phyloP scores from a whole-genome alignment of 306 rosid species.

The Abrus precatorius region DNA sequence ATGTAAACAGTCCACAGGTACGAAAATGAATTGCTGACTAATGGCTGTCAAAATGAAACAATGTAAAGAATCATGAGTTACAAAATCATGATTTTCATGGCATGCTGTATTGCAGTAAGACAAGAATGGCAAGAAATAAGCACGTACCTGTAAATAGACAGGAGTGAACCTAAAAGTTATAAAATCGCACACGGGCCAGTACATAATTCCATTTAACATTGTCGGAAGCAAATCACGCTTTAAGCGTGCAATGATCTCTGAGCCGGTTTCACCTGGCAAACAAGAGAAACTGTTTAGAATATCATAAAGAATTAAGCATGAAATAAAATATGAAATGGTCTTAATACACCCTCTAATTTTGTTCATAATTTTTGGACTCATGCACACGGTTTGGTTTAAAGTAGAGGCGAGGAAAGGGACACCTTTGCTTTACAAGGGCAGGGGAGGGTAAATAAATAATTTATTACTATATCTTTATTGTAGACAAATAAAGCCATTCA shows the following conservation, averaged over 20 bases:
- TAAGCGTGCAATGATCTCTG: conserved; percentile 76
- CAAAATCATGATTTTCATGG: conserved; percentile 19
- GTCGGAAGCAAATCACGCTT: conserved; percentile 87
- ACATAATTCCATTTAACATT: conserved; percentile 73
- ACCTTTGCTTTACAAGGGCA: not conserved
- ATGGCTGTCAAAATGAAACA: conserved; percentile 70
- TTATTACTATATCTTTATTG: not conserved
- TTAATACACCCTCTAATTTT: not conserved
- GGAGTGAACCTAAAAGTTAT: conserved; percentile 88
- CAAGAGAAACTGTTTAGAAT: conserved; percentile 42
- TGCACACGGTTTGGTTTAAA: not conserved
- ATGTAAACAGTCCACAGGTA: conserved; percentile 92
- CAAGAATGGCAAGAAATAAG: conserved; percentile 20
- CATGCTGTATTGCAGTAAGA: conserved; percentile 6
- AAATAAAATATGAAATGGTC: not conserved
- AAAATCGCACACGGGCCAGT: conserved; percentile 94
- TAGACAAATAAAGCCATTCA: not conserved
- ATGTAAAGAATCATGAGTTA: conserved; percentile 42
- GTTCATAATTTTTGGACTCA: not conserved
- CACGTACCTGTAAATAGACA: conserved; percentile 88
- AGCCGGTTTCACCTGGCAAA: conserved; percentile 75
- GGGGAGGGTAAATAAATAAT: not conserved
- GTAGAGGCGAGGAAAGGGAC: not conserved
- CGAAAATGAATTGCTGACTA: conserved; percentile 93
- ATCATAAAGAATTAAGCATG: not conserved